Conservation (phyloP, 257 asterid species). For the Forsythia viridissima region DNA sequence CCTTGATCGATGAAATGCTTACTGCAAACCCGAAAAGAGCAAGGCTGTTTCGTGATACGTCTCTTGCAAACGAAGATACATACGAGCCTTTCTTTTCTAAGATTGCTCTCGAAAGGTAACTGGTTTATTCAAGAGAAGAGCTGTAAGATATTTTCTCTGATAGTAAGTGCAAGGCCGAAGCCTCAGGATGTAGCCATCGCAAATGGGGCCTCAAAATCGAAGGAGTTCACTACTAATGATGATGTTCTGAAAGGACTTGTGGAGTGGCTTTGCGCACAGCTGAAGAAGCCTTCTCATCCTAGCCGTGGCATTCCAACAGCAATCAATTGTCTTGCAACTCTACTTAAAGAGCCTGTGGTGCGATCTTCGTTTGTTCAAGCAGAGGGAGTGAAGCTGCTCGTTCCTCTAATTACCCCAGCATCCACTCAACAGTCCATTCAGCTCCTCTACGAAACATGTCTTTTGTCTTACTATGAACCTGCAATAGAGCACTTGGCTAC, state of each 20-base stretch:
- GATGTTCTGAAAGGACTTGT: constrained; percentile 83
- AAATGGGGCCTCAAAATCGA: constrained; percentile 58
- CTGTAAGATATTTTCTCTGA: constrained; percentile 83
- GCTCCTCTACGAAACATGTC: constrained; percentile 92
- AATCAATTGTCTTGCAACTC: constrained; percentile 73
- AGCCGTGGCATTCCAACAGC: constrained; percentile 78
- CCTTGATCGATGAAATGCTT: constrained; percentile 82
- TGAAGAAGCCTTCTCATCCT: constrained; percentile 86
- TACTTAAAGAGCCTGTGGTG: constrained; percentile 77
- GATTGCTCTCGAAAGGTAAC: constrained; percentile 78
- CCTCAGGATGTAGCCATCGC: constrained; percentile 40
- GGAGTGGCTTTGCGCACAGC: constrained; percentile 90
- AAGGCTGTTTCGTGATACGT: constrained; percentile 69
- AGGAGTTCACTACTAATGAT: constrained; percentile 49
- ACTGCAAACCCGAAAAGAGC: constrained; percentile 86
- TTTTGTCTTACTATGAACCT: constrained; percentile 88
- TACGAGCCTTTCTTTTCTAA: constrained; percentile 72
- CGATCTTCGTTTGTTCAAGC: constrained; percentile 86
- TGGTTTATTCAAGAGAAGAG: constrained; percentile 97
- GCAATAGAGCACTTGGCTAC: constrained; percentile 84
- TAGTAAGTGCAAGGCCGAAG: constrained; percentile 77
- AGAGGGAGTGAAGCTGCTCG: constrained; percentile 85
- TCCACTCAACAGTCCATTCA: constrained; percentile 94
- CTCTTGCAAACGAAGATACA: constrained; percentile 68
- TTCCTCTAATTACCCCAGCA: constrained; percentile 86